A percentile compares a stretch with the other conserved stretches of the same genome.
Evolutionary conservation across 306 rosid species (phyloP).

Genomic region (Abrus precatorius): DNA sequence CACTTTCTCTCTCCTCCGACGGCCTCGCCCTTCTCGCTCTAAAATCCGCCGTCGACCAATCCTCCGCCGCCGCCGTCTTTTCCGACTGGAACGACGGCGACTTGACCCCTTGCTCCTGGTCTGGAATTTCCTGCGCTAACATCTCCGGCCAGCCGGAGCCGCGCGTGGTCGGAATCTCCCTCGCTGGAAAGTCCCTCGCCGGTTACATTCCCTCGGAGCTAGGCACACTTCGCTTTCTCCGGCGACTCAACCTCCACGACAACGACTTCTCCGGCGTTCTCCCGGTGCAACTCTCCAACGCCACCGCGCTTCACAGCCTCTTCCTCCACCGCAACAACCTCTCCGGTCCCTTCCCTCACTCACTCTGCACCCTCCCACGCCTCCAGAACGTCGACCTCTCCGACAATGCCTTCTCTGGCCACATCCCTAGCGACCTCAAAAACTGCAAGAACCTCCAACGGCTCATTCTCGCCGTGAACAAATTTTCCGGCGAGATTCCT

Average conservation of each 20-base stretch:
- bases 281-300: constrained; percentile 85
- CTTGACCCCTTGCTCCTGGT: constrained; percentile 76
- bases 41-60: constrained; percentile 77
- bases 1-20: constrained; percentile 72
- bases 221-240: constrained; percentile 74
- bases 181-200: constrained; percentile 77
- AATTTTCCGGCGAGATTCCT: constrained; percentile 72
- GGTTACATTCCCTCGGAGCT: constrained; percentile 96
- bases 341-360: constrained; percentile 76
- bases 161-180: constrained; percentile 82
- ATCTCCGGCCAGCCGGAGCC: constrained; percentile 66
- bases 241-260: constrained; percentile 85
- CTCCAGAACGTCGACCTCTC: constrained; percentile 90
- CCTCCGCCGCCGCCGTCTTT: constrained; percentile 54
- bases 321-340: constrained; percentile 91
- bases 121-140: constrained; percentile 81
- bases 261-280: constrained; percentile 83
- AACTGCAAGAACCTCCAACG: constrained; percentile 79
- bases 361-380: constrained; percentile 76
- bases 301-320: constrained; percentile 86
- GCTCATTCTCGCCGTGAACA: constrained; percentile 70
- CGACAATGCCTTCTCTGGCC: constrained; percentile 75
- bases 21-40: constrained; percentile 89
- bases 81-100: constrained; percentile 80
- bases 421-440: constrained; percentile 53